phyloP scores from a whole-genome alignment of 345 rosid genomes.

The Passiflora organensis region DNA sequence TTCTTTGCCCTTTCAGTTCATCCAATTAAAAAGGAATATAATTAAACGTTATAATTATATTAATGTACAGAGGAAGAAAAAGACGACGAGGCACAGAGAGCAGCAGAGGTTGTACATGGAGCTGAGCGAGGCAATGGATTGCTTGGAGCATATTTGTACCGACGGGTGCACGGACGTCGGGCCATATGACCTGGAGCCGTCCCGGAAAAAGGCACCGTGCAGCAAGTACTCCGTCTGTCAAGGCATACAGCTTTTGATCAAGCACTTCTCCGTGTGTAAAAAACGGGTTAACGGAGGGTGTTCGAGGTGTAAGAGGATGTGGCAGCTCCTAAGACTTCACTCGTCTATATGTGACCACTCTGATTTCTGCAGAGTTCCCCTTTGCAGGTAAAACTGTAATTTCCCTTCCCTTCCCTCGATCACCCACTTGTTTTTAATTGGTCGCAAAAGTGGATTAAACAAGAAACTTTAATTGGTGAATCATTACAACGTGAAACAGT shows the following conservation, averaged over 20 bases:
- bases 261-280: conserved; percentile 62
- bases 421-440: too few species aligned
- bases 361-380: conserved; percentile 69
- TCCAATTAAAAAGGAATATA: too few species aligned
- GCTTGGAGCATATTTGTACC: conserved; percentile 80
- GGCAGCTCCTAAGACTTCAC: conserved; percentile 88
- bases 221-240: conserved; percentile 55
- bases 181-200: conserved; percentile 40
- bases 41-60: too few species aligned
- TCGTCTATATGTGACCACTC: conserved; percentile 57
- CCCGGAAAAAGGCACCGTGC: conserved; percentile 37
- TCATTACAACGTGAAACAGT: too few species aligned
- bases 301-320: conserved; percentile 67
- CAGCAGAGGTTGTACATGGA: conserved; percentile 59
- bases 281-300: conserved; percentile 62
- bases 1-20: too few species aligned
- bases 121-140: conserved; percentile 78
- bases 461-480: too few species aligned
- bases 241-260: conserved; percentile 65
- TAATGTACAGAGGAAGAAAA: conserved; percentile 66
- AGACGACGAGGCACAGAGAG: conserved; percentile 36
- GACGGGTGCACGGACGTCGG: conserved; percentile 78
- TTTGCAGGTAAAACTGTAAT: conserved; percentile 66
- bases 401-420: too few species aligned
- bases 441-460: too few species aligned